phyloP scores from a whole-genome alignment of 768 basidiomycete species.

The Rubroboletus pulcherrimus region DNA sequence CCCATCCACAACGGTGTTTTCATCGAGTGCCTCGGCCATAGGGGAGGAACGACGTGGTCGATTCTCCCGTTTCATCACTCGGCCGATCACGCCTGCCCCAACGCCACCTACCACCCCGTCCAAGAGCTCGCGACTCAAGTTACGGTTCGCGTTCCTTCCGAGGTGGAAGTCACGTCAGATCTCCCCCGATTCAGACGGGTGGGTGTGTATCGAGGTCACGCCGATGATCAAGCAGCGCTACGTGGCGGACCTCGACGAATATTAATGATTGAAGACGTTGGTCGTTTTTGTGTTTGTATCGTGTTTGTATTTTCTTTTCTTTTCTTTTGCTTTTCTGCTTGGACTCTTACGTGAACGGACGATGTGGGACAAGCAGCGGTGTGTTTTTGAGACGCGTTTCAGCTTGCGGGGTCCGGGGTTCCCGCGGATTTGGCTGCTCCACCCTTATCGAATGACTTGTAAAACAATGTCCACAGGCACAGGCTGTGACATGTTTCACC shows the following conservation, averaged over 20 bases:
- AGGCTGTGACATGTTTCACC: background rate
- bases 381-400: background rate
- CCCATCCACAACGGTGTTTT: background rate
- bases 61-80: background rate
- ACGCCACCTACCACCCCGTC: constrained; percentile 12
- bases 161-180: constrained; percentile 16
- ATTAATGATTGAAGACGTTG: background rate
- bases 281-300: background rate
- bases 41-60: constrained; percentile 3
- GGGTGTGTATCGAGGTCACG: constrained; percentile 30
- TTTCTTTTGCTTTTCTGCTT: too few species aligned
- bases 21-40: background rate
- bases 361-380: background rate
- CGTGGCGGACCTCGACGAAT: constrained; percentile 12
- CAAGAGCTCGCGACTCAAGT: constrained; percentile 15
- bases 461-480: constrained; percentile 8
- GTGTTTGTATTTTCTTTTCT: too few species aligned
- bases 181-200: constrained; percentile 22
- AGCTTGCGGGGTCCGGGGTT: background rate
- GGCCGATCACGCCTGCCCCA: background rate
- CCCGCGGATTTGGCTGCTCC: background rate
- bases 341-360: background rate
- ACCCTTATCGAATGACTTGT: background rate
- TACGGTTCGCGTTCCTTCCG: constrained; percentile 14
- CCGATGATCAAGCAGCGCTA: constrained; percentile 21